Percentiles rank a stretch among this genome's conserved stretches.
Conservation (phyloP, 192 early-diverging fungal species). For the Rhizoclosmatium globosum region DNA sequence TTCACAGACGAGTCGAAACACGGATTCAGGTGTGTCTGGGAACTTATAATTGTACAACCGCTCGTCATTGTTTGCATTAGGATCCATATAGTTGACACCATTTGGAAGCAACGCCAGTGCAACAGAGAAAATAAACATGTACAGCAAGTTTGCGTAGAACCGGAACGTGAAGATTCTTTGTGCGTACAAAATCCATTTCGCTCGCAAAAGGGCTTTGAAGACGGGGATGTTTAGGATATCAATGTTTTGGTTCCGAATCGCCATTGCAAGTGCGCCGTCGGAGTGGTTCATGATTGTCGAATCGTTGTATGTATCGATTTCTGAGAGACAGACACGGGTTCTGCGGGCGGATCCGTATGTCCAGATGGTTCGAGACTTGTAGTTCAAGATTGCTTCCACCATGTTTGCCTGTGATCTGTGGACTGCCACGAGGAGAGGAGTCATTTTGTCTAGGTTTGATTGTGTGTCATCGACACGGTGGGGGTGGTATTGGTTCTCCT, state of each 20-base stretch:
- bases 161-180: conserved; percentile 28
- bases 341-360: conserved; percentile 21
- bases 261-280: conserved; percentile 30
- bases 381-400: conserved; percentile 38
- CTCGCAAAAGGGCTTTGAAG: conserved; percentile 23
- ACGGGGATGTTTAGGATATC: conserved; percentile 30
- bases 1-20: conserved; percentile 17
- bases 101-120: conserved; percentile 28
- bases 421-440: conserved; percentile 37
- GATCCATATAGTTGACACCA: neutral
- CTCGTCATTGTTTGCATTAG: neutral
- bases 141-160: conserved; percentile 16
- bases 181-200: conserved; percentile 41
- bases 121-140: conserved; percentile 24
- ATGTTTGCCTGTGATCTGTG: neutral
- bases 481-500: neutral
- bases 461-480: conserved; percentile 16
- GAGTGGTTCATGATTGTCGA: conserved; percentile 25
- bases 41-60: conserved; percentile 6
- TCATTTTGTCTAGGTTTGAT: conserved; percentile 15
- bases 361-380: conserved; percentile 30
- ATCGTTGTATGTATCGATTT: conserved; percentile 34
- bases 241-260: conserved; percentile 31
- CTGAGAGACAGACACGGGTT: conserved; percentile 17
- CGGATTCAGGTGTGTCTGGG: neutral